phyloP scores from a whole-genome alignment of 2,329 filamentous ascomycete genomes.

The Microdochium paspali region DNA sequence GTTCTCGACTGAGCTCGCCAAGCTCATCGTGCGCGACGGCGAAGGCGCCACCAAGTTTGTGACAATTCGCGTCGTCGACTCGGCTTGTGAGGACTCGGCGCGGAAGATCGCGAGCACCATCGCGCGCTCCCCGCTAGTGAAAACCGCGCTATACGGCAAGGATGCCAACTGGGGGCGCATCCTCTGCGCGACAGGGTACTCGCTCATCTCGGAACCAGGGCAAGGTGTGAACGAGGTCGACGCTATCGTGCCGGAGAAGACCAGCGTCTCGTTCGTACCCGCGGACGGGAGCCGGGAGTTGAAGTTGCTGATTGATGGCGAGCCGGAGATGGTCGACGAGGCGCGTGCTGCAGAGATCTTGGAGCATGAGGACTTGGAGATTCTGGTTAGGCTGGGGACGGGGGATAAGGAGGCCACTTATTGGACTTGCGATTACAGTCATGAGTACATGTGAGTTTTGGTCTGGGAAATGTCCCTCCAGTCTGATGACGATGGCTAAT shows the following conservation, averaged over 20 bases:
- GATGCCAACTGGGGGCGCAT: slow-evolving; percentile 99
- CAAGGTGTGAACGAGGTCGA: slow-evolving; percentile 48
- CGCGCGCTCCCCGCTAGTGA: slow-evolving; percentile 85
- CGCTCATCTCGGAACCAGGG: slow-evolving; percentile 50
- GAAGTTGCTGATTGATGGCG: slow-evolving; percentile 67
- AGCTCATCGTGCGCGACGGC: slow-evolving; percentile 90
- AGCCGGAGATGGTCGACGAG: slow-evolving; percentile 74
- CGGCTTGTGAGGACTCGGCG: slow-evolving; percentile 59
- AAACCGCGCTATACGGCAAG: slow-evolving; percentile 92
- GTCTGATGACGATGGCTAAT: slow-evolving; percentile 3
- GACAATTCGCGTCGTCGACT: slow-evolving; percentile 74
- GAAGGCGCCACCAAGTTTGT: slow-evolving; percentile 98
- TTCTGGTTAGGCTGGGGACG: slow-evolving; percentile 63
- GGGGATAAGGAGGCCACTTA: slow-evolving; percentile 60
- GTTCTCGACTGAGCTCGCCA: slow-evolving; percentile 77
- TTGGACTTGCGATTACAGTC: slow-evolving; percentile 82
- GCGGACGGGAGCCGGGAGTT: slow-evolving; percentile 68
- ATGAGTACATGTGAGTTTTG: slow-evolving; percentile 54
- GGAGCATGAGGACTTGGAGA: slow-evolving; percentile 69
- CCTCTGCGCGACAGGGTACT: slow-evolving; percentile 86
- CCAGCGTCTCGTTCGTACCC: slow-evolving; percentile 71
- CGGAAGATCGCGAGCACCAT: slow-evolving; percentile 79
- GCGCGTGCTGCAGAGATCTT: slow-evolving; percentile 67
- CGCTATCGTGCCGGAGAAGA: slow-evolving; percentile 56
- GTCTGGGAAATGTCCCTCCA: not conserved